Evolutionary conservation across 2,329 filamentous ascomycete genomes (phyloP), one percentile per base, ranked within the genome.

Genomic region (Talaromyces sp.): DNA sequence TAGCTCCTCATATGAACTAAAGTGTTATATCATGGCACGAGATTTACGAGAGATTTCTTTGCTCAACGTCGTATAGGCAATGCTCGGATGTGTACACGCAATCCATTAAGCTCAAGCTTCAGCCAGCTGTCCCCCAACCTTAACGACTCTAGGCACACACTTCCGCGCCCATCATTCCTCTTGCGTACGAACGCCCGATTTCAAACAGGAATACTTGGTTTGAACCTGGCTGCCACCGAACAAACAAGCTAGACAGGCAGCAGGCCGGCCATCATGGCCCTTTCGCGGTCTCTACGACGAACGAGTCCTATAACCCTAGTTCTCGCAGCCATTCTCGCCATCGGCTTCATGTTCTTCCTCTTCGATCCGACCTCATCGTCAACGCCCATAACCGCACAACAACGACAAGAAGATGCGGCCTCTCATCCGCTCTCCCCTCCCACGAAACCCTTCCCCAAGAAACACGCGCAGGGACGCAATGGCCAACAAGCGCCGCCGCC

Each of bases 231-330:
- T 54, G n/a, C 50, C 11, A 8, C 31, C 31, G 50, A 54, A 54
- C 31, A 23, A 54, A 18, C 12, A 28, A 16, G 28, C 9, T n/a
- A 25, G 35, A 62, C 37, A 56, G 37, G 23, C 28, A 57, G 50
- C 37, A 35, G 14, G 11, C 18, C 46, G 62, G 62, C 62, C 58
- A 63, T 12, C 62, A 85, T 87, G 84, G 83, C 82, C 70, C 77
- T 83, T 69, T 73, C 82, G 73, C 90, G 91, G 79, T 81, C 83
- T 66, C 84, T 93, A 73, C 91, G 91, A 80, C 89, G 90, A 80
- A 86, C 88, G 74, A 95, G 87, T 77, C 88, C 91, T 66, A 83
- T 90, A 72, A 93, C 89, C 61, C 80, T 93, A 67, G 75, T 88
- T 68, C 82, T 96, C 68, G 90, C 90, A 70, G 83, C 80, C 68